Evolutionary conservation across 2,329 filamentous ascomycete species (phyloP).

Genomic region (Aspergillus transmontanensis): DNA sequence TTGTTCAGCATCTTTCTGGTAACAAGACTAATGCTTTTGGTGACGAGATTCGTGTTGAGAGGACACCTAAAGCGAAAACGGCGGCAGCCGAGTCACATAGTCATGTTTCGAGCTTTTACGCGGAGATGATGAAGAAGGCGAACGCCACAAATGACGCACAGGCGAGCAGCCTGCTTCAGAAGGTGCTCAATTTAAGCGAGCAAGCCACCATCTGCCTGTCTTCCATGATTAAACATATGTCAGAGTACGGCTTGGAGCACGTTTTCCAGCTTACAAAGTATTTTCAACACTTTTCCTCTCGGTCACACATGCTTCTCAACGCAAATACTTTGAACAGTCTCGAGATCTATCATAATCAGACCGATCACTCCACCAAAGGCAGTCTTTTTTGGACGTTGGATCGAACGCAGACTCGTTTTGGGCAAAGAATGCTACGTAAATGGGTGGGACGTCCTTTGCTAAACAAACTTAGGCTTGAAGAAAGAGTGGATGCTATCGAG

Average conservation of each 20-base stretch:
- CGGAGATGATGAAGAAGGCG: constrained; percentile 72
- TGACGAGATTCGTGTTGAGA: constrained; percentile 83
- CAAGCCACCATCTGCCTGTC: constrained; percentile 89
- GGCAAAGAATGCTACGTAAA: constrained; percentile 82
- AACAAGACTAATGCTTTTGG: constrained; percentile 91
- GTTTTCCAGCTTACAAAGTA: constrained; percentile 96
- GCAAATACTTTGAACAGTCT: constrained; percentile 92
- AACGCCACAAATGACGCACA: constrained; percentile 56
- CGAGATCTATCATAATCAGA: constrained; percentile 94
- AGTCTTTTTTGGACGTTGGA: constrained; percentile 96
- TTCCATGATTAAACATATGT: constrained; percentile 91
- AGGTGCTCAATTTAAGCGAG: constrained; percentile 81
- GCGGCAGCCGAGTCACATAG: constrained; percentile 83
- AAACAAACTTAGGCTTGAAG: constrained; percentile 72
- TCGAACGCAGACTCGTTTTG: constrained; percentile 87
- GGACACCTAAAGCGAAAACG: constrained; percentile 73
- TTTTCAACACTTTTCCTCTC: constrained; percentile 91
- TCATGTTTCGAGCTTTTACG: constrained; percentile 91
- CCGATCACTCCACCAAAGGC: constrained; percentile 79
- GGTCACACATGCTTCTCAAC: constrained; percentile 94
- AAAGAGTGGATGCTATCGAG: constrained; percentile 80
- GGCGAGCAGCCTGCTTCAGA: constrained; percentile 73
- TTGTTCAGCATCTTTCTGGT: constrained; percentile 85
- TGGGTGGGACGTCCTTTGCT: constrained; percentile 93
- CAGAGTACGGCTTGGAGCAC: constrained; percentile 90